Evolutionary conservation across 2,329 filamentous ascomycete genomes (phyloP), one percentile per base, ranked within the genome.

Genomic region (Trichophaea hybrida): DNA sequence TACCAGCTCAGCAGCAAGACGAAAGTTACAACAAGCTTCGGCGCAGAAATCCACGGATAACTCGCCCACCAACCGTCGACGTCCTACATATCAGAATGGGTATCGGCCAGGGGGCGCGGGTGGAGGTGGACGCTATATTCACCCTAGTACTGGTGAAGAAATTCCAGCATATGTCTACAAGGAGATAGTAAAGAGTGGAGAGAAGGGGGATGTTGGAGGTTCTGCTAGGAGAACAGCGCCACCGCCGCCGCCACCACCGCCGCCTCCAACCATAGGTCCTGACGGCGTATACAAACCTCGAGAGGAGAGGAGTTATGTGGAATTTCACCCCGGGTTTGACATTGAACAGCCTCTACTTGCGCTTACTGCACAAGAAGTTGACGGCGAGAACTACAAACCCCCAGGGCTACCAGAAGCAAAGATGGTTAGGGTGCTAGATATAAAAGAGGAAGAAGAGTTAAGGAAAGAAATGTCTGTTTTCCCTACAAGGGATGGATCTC

Each of bases 281-380:
- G 65, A 73, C 69, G 56, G 71, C 72, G 90, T 91, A 55, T 97
- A 97, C 74, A 98, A 98, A 72, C 93, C 93, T 35, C 80, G 93
- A 69, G 93, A 98, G 74, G 93, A 98, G 75, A 83, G 91, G 64
- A 88, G 88, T 56, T 98, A 91, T 89, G 90, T 96, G 69, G 93
- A 98, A 71, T 97, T 97, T 65, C 93, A 98, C 72, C 89, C 88
- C 0, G 88, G 96, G 68, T 80, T 98, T 56, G 90, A 97, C 74
- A 89, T 96, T 53, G 88, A 95, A 64, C 69, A 43, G 64, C 52
- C 6, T 56, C 56, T 53, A 65, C 62, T 59, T 56, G 60, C 61
- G 38, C 64, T 64, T 51, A 56, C 61, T 13, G 64, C 64, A 12
- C 61, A 66, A 53, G 62, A 66, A 13, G 59, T 64, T 34, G 64